Evolutionary conservation across 805 yeast species (phyloP).

Genomic region (Candida coquimbonensis): DNA sequence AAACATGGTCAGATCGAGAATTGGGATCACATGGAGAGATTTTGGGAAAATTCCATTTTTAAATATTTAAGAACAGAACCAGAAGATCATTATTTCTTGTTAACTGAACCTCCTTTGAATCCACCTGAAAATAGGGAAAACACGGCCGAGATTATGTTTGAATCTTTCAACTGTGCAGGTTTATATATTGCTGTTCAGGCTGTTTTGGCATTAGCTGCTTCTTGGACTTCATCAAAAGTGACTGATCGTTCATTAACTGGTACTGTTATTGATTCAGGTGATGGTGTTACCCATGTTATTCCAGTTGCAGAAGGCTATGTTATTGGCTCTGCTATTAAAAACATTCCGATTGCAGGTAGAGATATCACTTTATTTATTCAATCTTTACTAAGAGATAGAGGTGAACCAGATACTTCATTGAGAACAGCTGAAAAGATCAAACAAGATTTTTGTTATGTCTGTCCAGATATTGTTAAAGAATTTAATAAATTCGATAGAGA

Average conservation of each 20-base stretch:
- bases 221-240: conserved; percentile 97
- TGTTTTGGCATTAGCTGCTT: conserved; percentile 95
- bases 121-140: conserved; percentile 99
- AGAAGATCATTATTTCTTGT: conserved; percentile 91
- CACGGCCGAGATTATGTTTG: conserved; percentile 98
- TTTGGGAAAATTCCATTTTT: conserved; percentile 96
- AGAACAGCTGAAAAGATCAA: conserved; percentile 96
- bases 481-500: conserved; percentile 91
- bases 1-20: conserved; percentile 97
- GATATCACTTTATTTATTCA: conserved; percentile 94
- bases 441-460: conserved; percentile 94
- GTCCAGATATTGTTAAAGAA: conserved; percentile 96
- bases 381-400: conserved; percentile 89
- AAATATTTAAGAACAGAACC: conserved; percentile 97
- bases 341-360: conserved; percentile 97
- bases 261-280: conserved; percentile 97
- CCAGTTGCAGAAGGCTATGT: conserved; percentile 99
- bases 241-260: conserved; percentile 95
- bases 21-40: conserved; percentile 99
- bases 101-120: conserved; percentile 97
- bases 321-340: conserved; percentile 94
- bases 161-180: conserved; percentile 97
- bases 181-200: conserved; percentile 98
- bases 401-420: conserved; percentile 88
- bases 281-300: conserved; percentile 98